Base-by-base conservation (phyloP, 768 basidiomycete species). In the Tricholoma furcatifolium region DNA sequence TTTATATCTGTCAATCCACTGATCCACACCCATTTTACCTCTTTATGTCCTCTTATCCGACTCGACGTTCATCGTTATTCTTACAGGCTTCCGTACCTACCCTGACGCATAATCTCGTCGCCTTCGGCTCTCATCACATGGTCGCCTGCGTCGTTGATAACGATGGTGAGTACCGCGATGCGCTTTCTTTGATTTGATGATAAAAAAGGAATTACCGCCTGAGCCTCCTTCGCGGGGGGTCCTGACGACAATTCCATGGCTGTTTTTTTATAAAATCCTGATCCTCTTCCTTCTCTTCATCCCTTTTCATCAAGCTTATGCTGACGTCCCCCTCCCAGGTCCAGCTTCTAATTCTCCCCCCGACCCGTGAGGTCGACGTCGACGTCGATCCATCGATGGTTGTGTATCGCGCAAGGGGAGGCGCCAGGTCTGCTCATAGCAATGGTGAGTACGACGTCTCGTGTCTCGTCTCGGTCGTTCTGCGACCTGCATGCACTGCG, bases 191-290 rank as follows among this genome's bases (percentile, higher is more conserved):
- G 43, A 5, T 34, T 49, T 75, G 86, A 87, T 86, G 84, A 76
- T 72, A 79, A 70, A 68, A 45, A 83, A 77, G 88, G 88, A 91
- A 76, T 91, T 91, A 91, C 88, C 88, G 88, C 88, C 88, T 84
- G 87, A 89, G 62, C 73, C 60, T 59, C 55, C 67, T 71, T 65
- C 64, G 61, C 64, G 70, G 67, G 56, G 56, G 62, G 73, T 67
- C 58, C 67, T 87, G 88, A 88, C 78, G 88, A 88, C 71, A 82
- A 81, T 72, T 83, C 80, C 84, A 80, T 67, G 88, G 88, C 88
- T 91, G 88, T 88, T 83, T 83, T 78, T 76, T 74, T 57, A 40
- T 68, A 70, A 70, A 73, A 71, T 67, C 73, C 84, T 88, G 85
- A 87, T 62, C 65, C 42, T 47, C 47, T 42, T 56, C 24, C 35